These are phyloP conservation scores for Yarrowia osloensis DNA, from an alignment of 805 yeast genomes.

Conservation along the genomic window DNA sequence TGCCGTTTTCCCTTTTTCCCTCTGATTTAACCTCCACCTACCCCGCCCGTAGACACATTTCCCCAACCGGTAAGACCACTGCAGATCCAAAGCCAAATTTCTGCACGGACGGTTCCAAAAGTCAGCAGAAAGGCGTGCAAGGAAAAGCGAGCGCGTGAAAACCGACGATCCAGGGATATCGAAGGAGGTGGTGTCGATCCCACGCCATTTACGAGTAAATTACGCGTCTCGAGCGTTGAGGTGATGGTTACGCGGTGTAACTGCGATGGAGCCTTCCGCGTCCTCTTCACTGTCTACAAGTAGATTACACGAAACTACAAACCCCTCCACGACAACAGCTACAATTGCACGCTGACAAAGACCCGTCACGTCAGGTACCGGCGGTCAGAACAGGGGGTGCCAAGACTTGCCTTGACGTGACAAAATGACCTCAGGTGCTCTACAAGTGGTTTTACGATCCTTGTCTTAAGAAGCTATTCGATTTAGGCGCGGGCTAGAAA, in stretches of 20 bases:
- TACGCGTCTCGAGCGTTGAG: neutral
- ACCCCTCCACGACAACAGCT: neutral
- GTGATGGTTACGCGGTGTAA: too few species aligned
- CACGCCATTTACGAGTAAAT: neutral
- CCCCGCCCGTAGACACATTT: slow-evolving; percentile 21
- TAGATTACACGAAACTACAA: too few species aligned
- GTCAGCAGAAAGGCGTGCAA: neutral
- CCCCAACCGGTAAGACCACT: neutral
- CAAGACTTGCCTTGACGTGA: neutral
- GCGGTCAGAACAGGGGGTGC: neutral
- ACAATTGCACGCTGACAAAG: too few species aligned
- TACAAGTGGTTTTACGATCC: too few species aligned
- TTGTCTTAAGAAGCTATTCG: too few species aligned
- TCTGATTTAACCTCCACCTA: neutral
- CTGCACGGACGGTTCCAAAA: slow-evolving; percentile 3
- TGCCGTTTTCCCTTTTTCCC: too few species aligned
- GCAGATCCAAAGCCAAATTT: neutral
- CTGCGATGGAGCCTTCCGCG: neutral
- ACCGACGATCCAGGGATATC: slow-evolving; percentile 10
- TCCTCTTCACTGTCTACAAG: too few species aligned
- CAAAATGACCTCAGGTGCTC: neutral
- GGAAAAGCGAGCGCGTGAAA: slow-evolving; percentile 13
- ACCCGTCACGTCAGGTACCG: neutral
- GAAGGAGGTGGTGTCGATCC: neutral
- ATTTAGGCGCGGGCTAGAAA: neutral